Conservation (phyloP, 805 yeast species). For the Candida ficus region DNA sequence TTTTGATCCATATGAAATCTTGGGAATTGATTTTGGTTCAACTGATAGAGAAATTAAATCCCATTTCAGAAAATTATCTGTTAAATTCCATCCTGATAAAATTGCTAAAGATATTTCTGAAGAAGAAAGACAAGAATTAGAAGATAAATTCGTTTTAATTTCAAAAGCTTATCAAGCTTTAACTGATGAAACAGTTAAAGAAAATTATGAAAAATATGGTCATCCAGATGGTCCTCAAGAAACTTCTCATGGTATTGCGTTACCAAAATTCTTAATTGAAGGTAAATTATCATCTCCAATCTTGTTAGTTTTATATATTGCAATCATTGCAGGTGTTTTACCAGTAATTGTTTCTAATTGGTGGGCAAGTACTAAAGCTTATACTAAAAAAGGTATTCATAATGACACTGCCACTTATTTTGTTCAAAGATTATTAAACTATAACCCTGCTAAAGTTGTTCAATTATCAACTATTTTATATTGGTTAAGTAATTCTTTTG, state of each 20-base stretch:
- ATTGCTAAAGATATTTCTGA: constrained; percentile 50
- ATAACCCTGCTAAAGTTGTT: constrained; percentile 60
- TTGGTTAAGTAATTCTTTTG: constrained; percentile 62
- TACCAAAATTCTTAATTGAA: constrained; percentile 87
- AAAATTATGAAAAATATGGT: constrained; percentile 82
- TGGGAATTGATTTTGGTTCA: constrained; percentile 67
- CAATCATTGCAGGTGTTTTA: constrained; percentile 68
- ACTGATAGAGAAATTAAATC: constrained; percentile 73
- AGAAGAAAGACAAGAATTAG: constrained; percentile 53
- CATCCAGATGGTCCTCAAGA: constrained; percentile 98
- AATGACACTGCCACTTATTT: constrained; percentile 78
- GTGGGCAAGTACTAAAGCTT: constrained; percentile 82
- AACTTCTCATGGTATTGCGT: constrained; percentile 85
- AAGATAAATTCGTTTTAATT: constrained; percentile 72
- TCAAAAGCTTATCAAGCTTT: constrained; percentile 92
- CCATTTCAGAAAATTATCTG: constrained; percentile 79
- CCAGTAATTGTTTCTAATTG: constrained; percentile 80
- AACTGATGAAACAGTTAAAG: constrained; percentile 82
- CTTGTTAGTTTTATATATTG: constrained; percentile 59
- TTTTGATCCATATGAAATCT: constrained; percentile 89
- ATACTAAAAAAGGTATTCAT: constrained; percentile 79
- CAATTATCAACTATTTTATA: constrained; percentile 52
- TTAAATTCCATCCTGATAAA: constrained; percentile 93
- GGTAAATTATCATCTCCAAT: constrained; percentile 62
- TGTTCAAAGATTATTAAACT: constrained; percentile 67